Conservation (phyloP, 176 grass and related monocot species). For the Lolium rigidum region DNA sequence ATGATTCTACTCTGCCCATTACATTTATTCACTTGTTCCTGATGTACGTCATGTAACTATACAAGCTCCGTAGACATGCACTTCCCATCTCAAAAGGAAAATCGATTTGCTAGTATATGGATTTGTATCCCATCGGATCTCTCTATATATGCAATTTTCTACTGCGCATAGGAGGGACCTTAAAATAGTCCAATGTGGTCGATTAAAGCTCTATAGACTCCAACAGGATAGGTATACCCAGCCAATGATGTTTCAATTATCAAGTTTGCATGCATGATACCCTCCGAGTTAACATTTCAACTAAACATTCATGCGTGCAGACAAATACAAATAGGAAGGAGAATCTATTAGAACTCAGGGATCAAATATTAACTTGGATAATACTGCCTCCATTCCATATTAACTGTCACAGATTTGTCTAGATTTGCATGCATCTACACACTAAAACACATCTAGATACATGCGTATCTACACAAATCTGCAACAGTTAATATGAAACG, state of each 20-base stretch:
- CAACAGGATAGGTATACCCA: no score
- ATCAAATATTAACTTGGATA: slow-evolving; percentile 23
- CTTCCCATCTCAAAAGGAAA: not conserved
- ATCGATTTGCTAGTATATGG: not conserved
- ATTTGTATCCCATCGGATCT: not conserved
- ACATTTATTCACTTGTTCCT: not conserved
- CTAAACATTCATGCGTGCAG: not conserved
- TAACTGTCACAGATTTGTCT: no score
- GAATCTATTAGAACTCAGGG: not conserved
- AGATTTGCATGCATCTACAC: no score
- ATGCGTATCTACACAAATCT: no score
- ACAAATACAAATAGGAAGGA: not conserved
- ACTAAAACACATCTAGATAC: no score
- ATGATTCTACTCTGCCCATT: not conserved
- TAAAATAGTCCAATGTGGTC: not conserved
- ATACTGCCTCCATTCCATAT: not conserved
- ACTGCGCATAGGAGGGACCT: not conserved
- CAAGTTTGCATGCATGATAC: not conserved
- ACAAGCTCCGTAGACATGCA: not conserved
- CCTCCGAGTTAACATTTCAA: not conserved
- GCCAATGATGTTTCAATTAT: not conserved
- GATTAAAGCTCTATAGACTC: not conserved
- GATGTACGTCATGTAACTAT: not conserved
- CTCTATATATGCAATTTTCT: not conserved
- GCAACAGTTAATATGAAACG: no score